Evolutionary conservation across 2,329 filamentous ascomycete species (phyloP).

Genomic region (Botrytis byssoidea): DNA sequence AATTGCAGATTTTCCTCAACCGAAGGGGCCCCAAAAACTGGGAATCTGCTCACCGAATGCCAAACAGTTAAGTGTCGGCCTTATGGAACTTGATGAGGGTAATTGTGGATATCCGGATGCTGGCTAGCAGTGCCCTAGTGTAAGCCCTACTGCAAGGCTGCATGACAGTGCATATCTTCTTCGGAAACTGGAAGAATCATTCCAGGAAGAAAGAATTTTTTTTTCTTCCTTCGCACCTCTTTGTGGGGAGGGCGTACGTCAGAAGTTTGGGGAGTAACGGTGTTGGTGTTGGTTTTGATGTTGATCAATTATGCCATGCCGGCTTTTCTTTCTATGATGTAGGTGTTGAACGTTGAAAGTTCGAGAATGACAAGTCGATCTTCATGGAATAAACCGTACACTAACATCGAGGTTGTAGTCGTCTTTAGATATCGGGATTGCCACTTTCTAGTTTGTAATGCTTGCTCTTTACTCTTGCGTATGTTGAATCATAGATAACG

Average conservation of each 20-base stretch:
- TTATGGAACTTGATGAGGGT: neutral
- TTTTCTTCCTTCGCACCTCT: neutral
- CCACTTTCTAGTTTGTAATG: neutral
- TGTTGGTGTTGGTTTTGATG: neutral
- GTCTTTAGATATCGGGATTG: neutral
- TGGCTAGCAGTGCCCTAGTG: neutral
- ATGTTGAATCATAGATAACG: neutral
- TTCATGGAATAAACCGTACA: neutral
- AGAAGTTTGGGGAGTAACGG: neutral
- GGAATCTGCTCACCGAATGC: neutral
- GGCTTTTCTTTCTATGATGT: neutral
- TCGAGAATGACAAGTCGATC: neutral
- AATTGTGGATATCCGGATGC: neutral
- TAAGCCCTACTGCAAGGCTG: slow-evolving; percentile 1
- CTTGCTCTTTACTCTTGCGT: neutral
- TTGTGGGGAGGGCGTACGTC: neutral
- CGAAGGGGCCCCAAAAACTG: neutral
- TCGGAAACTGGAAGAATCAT: neutral
- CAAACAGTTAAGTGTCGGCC: neutral
- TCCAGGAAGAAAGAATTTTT: neutral
- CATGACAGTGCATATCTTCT: neutral
- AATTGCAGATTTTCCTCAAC: neutral
- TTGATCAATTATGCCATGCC: neutral
- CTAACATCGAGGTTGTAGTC: neutral
- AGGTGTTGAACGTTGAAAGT: neutral